phyloP scores from a whole-genome alignment of 2,329 filamentous ascomycete genomes.

The Zymoseptoria pseudotritici region DNA sequence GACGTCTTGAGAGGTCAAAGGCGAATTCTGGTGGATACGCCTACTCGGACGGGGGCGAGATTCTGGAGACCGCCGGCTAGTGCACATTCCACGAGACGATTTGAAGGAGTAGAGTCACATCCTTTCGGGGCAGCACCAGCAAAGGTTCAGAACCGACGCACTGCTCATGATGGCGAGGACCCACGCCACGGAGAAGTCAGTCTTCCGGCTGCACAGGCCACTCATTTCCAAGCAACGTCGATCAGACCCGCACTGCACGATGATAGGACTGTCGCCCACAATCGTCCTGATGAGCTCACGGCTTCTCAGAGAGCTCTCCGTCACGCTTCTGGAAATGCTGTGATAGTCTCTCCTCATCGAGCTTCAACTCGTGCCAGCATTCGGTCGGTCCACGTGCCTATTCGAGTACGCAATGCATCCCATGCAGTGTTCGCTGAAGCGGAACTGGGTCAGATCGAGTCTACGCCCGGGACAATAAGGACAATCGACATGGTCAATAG shows the following conservation, averaged over 20 bases:
- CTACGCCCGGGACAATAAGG: slow-evolving; percentile 11
- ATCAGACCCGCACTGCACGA: too few relatives aligned
- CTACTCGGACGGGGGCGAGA: neutral
- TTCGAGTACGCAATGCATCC: slow-evolving; percentile 5
- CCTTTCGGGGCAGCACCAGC: slow-evolving; percentile 18
- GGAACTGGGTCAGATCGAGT: slow-evolving; percentile 7
- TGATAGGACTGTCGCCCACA: neutral
- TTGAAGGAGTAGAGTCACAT: slow-evolving; percentile 17
- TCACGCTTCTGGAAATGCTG: slow-evolving; percentile 15
- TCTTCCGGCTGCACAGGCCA: too few relatives aligned
- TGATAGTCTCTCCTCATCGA: slow-evolving; percentile 18
- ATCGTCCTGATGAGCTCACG: slow-evolving; percentile 1
- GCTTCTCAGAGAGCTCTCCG: slow-evolving; percentile 17
- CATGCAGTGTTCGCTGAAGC: neutral
- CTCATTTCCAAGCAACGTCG: too few relatives aligned
- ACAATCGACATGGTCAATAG: slow-evolving; percentile 18
- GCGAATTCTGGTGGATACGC: neutral
- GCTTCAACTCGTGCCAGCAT: slow-evolving; percentile 10
- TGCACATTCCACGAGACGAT: slow-evolving; percentile 21
- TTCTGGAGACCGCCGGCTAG: slow-evolving; percentile 28
- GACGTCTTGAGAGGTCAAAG: neutral
- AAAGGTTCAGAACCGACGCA: neutral
- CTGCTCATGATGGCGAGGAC: too few relatives aligned
- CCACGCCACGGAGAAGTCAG: too few relatives aligned
- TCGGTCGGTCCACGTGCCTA: slow-evolving; percentile 14